These are phyloP conservation scores for Ascodesmis nigricans DNA, from an alignment of 495 filamentous ascomycete species.

Conservation along the genomic window DNA sequence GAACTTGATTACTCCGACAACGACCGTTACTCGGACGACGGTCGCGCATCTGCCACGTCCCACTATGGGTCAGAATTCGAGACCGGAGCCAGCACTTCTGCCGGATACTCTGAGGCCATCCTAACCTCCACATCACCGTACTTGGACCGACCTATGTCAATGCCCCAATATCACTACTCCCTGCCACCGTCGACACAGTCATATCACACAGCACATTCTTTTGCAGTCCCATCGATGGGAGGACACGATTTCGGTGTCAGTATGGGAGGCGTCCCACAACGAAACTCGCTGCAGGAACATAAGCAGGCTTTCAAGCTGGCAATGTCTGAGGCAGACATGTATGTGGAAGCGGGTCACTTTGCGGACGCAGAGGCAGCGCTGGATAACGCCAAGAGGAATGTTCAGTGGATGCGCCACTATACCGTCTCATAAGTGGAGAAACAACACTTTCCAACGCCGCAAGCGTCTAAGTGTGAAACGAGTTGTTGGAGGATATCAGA, in stretches of 20 bases:
- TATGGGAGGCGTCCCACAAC: constrained; percentile 5
- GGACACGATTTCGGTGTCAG: constrained; percentile 1
- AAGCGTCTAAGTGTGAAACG: too few species aligned
- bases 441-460: too few species aligned
- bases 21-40: constrained; percentile 7
- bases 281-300: constrained; percentile 6
- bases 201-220: neutral
- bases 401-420: constrained; percentile 18
- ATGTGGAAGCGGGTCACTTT: constrained; percentile 14
- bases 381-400: constrained; percentile 11
- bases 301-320: constrained; percentile 12
- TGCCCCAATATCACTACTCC: neutral
- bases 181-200: neutral
- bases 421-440: too few species aligned
- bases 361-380: constrained; percentile 14
- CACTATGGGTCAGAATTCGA: constrained; percentile 1
- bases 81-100: too few species aligned
- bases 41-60: constrained; percentile 3
- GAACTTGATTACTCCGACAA: neutral
- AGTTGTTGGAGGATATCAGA: too few species aligned
- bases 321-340: constrained; percentile 8
- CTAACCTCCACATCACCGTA: too few species aligned
- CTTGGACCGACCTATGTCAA: neutral
- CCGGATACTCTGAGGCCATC: too few species aligned
- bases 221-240: neutral